These are phyloP conservation scores for Glomus cerebriforme DNA, from an alignment of 192 early-diverging fungal genomes.

Conservation along the genomic window DNA sequence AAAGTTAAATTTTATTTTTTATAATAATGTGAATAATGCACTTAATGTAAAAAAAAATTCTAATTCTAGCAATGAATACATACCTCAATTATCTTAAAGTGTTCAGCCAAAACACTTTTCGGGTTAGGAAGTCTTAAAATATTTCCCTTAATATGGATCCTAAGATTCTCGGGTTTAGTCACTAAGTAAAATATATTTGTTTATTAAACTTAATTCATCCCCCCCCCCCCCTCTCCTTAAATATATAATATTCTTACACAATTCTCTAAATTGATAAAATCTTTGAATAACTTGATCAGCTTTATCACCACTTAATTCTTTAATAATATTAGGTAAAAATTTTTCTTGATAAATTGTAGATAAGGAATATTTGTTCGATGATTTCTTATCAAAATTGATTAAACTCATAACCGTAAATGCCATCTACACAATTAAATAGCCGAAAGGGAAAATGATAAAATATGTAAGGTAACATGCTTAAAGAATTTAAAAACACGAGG, in stretches of 20 bases:
- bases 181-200: constrained; percentile 34
- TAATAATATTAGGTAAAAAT: constrained; percentile 51
- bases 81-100: constrained; percentile 36
- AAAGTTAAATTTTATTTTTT: neutral
- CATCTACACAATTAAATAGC: constrained; percentile 42
- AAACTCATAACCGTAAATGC: constrained; percentile 41
- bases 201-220: neutral
- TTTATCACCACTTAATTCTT: constrained; percentile 42
- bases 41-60: neutral
- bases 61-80: neutral
- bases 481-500: neutral
- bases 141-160: constrained; percentile 57
- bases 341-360: constrained; percentile 50
- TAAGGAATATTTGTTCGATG: constrained; percentile 50
- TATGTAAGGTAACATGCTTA: neutral
- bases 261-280: constrained; percentile 49
- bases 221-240: no score
- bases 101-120: constrained; percentile 42
- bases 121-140: constrained; percentile 51
- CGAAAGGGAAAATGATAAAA: neutral
- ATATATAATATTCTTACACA: constrained; percentile 44
- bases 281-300: constrained; percentile 48
- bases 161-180: constrained; percentile 49
- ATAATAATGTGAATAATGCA: constrained; percentile 10
- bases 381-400: constrained; percentile 44